A percentile compares a stretch with the other conserved stretches of the same genome.
Conservation (phyloP, 1,284 basidiomycete genomes). For the Tremellales sp. region DNA sequence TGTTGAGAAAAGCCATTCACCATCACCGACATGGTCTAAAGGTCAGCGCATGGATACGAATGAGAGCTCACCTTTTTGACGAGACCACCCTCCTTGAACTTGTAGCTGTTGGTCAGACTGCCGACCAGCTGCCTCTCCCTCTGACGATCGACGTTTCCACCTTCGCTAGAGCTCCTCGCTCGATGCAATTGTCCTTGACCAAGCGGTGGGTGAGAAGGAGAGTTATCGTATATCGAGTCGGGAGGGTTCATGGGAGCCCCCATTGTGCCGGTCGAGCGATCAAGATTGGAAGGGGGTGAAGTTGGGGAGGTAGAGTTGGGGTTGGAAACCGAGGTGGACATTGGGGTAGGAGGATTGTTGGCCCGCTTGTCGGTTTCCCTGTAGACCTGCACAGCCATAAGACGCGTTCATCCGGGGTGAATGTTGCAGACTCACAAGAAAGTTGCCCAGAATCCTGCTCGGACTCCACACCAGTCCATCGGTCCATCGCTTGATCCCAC, state of each 20-base stretch:
- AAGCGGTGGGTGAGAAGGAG: constrained; percentile 10
- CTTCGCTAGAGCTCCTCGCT: constrained; percentile 33
- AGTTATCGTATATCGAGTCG: background rate
- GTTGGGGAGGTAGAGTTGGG: constrained; percentile 12
- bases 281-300: constrained; percentile 2
- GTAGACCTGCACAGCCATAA: constrained; percentile 57
- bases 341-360: constrained; percentile 16
- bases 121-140: constrained; percentile 78
- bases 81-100: constrained; percentile 83
- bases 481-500: constrained; percentile 97
- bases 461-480: constrained; percentile 88
- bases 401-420: background rate
- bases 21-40: constrained; percentile 84
- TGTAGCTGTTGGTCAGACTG: constrained; percentile 82
- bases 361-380: constrained; percentile 79
- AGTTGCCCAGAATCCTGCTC: constrained; percentile 73
- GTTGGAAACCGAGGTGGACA: constrained; percentile 13
- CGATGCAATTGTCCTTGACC: constrained; percentile 30
- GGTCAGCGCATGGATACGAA: constrained; percentile 11
- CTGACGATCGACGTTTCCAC: constrained; percentile 57
- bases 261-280: constrained; percentile 1
- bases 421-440: constrained; percentile 56
- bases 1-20: constrained; percentile 84
- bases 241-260: background rate
- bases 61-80: constrained; percentile 79